phyloP scores from a whole-genome alignment of 163 green algal species.

The Chlorella variabilis region DNA sequence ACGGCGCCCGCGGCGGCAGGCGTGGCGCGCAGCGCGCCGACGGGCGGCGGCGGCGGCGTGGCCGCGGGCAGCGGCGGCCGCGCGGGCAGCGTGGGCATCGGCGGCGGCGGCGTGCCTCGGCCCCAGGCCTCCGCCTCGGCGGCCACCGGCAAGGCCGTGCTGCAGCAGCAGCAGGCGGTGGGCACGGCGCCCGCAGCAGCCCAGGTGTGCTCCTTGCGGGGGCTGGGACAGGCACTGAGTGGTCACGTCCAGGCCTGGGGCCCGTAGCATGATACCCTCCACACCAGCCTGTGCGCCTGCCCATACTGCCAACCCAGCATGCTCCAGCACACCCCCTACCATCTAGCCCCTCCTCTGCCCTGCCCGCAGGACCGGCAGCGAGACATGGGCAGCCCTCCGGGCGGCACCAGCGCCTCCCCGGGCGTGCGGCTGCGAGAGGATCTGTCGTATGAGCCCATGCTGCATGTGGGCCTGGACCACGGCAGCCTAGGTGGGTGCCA shows the following conservation, averaged over 20 bases:
- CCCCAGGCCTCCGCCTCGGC: background rate
- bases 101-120: background rate
- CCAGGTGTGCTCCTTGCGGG: background rate
- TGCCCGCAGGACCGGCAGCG: background rate
- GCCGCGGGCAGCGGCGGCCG: background rate
- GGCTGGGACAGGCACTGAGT: no score
- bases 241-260: no score
- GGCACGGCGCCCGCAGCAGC: background rate
- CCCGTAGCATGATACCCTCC: no score
- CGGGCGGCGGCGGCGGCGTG: background rate
- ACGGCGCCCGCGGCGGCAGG: constrained; percentile 22
- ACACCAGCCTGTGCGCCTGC: no score
- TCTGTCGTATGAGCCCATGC: constrained; percentile 42
- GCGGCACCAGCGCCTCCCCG: constrained; percentile 9
- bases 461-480: constrained; percentile 41
- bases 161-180: constrained; percentile 19
- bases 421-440: constrained; percentile 39
- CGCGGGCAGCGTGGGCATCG: background rate
- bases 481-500: constrained; percentile 23
- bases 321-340: no score
- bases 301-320: no score
- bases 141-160: no score
- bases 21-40: constrained; percentile 7
- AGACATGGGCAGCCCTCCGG: background rate
- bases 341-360: background rate